Percentiles rank a stretch among this genome's conserved stretches.
Evolutionary conservation across 495 filamentous ascomycete genomes (phyloP).

Genomic region (Aspergillus heteromorphus): DNA sequence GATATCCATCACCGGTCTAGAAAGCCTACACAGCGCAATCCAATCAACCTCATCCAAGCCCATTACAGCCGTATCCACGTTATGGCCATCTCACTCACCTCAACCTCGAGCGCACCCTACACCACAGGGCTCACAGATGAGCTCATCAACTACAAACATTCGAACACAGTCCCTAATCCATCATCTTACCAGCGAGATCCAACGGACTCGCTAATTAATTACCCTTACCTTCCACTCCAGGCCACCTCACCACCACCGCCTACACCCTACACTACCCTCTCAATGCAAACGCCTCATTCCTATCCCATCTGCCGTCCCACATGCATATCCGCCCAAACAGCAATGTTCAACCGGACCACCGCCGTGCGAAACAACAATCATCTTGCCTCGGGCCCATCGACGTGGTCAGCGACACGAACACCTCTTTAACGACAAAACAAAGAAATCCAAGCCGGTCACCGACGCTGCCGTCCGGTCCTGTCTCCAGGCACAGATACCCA

Average conservation of each 20-base stretch:
- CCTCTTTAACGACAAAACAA: conserved; percentile 29
- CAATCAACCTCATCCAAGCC: too few relatives aligned
- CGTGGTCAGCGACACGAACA: conserved; percentile 26
- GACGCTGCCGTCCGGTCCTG: conserved; percentile 35
- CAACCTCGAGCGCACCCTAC: too few relatives aligned
- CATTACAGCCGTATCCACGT: too few relatives aligned
- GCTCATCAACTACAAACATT: too few relatives aligned
- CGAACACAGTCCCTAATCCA: too few relatives aligned
- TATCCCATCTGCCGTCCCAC: conserved; percentile 34
- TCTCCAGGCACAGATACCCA: conserved; percentile 41
- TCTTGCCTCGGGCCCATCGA: conserved; percentile 30
- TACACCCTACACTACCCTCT: conserved; percentile 33
- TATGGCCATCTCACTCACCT: too few relatives aligned
- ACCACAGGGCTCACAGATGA: too few relatives aligned
- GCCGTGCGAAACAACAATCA: conserved; percentile 40
- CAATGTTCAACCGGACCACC: conserved; percentile 28
- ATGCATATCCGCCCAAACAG: conserved; percentile 20
- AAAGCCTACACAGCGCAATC: too few relatives aligned
- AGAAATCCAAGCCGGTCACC: conserved; percentile 30
- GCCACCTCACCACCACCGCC: conserved; percentile 38
- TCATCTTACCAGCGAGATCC: too few relatives aligned
- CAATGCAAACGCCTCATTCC: conserved; percentile 36
- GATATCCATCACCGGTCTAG: too few relatives aligned
- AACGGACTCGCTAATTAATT: too few relatives aligned
- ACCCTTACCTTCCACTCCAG: conserved; percentile 2